These are phyloP conservation scores for Clarireedia monteithiana DNA, from an alignment of 2,329 filamentous ascomycete species.

Conservation along the genomic window DNA sequence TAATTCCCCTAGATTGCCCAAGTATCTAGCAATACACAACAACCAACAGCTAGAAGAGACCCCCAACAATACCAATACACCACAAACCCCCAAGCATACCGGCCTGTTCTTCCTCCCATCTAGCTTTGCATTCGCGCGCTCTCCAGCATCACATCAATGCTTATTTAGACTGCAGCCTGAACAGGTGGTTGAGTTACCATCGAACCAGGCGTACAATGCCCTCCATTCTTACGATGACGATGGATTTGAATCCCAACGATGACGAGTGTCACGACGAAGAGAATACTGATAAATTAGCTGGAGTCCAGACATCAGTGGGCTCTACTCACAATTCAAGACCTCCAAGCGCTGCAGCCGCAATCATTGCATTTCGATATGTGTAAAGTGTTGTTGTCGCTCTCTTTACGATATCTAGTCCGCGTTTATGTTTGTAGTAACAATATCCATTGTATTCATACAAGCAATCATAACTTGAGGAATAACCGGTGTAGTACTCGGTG, in stretches of 20 bases:
- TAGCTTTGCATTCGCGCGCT: too few relatives aligned
- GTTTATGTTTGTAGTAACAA: slow-evolving; percentile 4
- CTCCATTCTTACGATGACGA: slow-evolving; percentile 1
- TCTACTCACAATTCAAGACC: slow-evolving; percentile 2
- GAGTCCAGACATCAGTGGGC: background rate
- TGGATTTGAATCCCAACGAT: background rate
- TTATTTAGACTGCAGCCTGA: too few relatives aligned
- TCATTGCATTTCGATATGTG: slow-evolving; percentile 1
- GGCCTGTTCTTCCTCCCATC: too few relatives aligned
- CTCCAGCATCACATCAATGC: too few relatives aligned
- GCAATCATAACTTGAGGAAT: background rate
- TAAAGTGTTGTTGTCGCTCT: background rate
- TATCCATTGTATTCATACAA: background rate
- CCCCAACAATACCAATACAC: too few relatives aligned
- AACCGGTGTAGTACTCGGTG: background rate
- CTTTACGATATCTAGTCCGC: background rate
- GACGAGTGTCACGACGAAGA: background rate
- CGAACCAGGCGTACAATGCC: background rate
- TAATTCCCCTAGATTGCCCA: too few relatives aligned
- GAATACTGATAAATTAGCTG: background rate
- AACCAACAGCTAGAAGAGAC: too few relatives aligned
- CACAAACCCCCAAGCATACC: too few relatives aligned
- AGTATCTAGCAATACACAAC: too few relatives aligned
- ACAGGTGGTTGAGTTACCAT: background rate
- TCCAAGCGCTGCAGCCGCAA: background rate